A percentile compares a stretch with the other conserved stretches of the same genome.
These are phyloP conservation scores for Piromyces finnis DNA, from an alignment of 192 early-diverging fungal genomes.

Conservation along the genomic window DNA sequence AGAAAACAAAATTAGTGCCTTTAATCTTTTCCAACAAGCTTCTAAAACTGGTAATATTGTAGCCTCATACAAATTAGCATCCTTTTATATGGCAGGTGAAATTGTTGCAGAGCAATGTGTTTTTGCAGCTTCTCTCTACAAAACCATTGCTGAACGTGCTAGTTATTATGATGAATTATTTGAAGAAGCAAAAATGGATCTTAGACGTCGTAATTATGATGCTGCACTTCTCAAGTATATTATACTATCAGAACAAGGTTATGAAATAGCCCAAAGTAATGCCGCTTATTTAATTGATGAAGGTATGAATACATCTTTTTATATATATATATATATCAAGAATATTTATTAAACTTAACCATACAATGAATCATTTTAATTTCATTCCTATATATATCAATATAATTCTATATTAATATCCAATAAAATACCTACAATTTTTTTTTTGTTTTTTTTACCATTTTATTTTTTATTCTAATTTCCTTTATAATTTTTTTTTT, in stretches of 20 bases:
- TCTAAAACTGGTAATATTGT: neutral
- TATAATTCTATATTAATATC: too few relatives aligned
- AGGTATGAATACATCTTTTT: too few relatives aligned
- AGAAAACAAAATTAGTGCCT: neutral
- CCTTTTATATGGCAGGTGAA: neutral
- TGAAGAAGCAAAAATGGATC: constrained; percentile 25
- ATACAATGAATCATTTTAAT: too few relatives aligned
- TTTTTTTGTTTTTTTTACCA: too few relatives aligned
- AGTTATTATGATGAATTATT: constrained; percentile 67
- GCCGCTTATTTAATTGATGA: constrained; percentile 75
- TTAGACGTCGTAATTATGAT: constrained; percentile 34
- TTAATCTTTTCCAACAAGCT: neutral
- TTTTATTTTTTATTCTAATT: too few relatives aligned
- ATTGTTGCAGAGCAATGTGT: neutral
- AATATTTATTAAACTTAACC: too few relatives aligned
- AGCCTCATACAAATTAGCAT: neutral
- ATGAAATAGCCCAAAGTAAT: constrained; percentile 73
- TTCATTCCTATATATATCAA: too few relatives aligned
- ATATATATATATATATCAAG: too few relatives aligned
- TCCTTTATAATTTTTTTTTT: too few relatives aligned
- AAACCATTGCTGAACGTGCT: constrained; percentile 63
- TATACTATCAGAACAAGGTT: constrained; percentile 76
- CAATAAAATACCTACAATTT: too few relatives aligned
- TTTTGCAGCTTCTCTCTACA: constrained; percentile 33
- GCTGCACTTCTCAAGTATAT: constrained; percentile 54